Evolutionary conservation across 1,139 yeast genomes (phyloP), one percentile per base, ranked within the genome.

Genomic region (Lipomyces yarrowii): DNA sequence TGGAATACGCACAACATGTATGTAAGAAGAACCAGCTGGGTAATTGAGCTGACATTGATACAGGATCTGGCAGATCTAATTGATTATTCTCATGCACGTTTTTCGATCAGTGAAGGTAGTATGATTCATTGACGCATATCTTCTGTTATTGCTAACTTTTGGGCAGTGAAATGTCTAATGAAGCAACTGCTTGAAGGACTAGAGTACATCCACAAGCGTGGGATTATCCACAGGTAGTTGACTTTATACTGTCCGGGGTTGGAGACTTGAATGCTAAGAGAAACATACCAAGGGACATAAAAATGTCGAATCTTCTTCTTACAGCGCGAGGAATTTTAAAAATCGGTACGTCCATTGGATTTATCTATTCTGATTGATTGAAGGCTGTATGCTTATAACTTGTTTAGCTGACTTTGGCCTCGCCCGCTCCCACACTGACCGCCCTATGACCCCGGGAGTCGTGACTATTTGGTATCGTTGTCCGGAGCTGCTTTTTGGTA

Each of bases 161-260:
- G 48, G 52, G 11, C 46, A 69, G 71, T 64, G 67, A 82, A 80
- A 74, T 87, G 91, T 74, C 75, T 86, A 48, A 87, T 87, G 76
- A 86, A 87, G 67, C 91, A 87, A 74, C 84, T 87, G 85, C 80
- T 87, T 61, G 88, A 86, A 77, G 91, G 91, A 7, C 80, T 87
- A 71, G 88, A 88, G 1, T 87, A 87, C 73, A 81, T 87, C 68
- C 91, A 87, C 75, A 86, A 85, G 70, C 84, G 86, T 46, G 90
- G 90, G 11, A 86, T 87, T 67, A 87, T 86, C 48, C 91, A 87
- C 59, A 59, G 69, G 65, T 62, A 26, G 42, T 23, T 51, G 35
- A 30, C 39, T 18, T n/a, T 42, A 21, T 18, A n/a, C 21, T 42
- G 21, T 42, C 21, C 23, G 48, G 30, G 21, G 11, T 42, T 42